Evolutionary conservation across 2,329 filamentous ascomycete species (phyloP).

Genomic region (Colletotrichum sp.): DNA sequence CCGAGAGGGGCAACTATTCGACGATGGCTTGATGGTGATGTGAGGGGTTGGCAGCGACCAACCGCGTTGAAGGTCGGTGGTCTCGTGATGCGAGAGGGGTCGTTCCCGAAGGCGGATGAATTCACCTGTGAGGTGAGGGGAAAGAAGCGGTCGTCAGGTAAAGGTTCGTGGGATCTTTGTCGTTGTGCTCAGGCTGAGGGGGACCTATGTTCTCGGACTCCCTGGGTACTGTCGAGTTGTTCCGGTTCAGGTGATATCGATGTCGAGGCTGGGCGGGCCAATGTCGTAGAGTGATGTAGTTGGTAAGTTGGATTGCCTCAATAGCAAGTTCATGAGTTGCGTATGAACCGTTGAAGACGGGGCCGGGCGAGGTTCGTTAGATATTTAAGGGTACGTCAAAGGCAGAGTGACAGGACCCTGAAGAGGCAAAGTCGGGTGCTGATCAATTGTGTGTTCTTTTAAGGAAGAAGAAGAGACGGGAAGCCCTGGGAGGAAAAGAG

Average conservation of each 20-base stretch:
- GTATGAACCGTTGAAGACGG: background rate
- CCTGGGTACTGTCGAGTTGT: background rate
- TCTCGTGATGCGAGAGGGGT: background rate
- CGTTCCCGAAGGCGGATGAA: background rate
- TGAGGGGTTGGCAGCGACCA: background rate
- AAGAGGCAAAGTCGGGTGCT: slow-evolving; percentile 4
- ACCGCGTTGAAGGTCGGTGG: background rate
- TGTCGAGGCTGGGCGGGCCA: slow-evolving; percentile 26
- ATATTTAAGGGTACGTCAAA: slow-evolving; percentile 15
- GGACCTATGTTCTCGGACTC: background rate
- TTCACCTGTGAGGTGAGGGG: background rate
- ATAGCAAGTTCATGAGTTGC: slow-evolving; percentile 45
- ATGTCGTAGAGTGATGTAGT: slow-evolving; percentile 21
- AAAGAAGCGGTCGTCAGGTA: background rate
- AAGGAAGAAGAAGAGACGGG: slow-evolving; percentile 16
- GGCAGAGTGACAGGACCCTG: slow-evolving; percentile 8
- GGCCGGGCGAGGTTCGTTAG: slow-evolving; percentile 7
- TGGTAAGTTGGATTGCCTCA: slow-evolving; percentile 33
- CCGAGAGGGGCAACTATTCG: background rate
- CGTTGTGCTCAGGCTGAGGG: background rate
- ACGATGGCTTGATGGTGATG: background rate
- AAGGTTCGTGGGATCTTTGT: background rate
- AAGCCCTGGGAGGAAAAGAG: slow-evolving; percentile 14
- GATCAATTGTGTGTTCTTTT: slow-evolving; percentile 10
- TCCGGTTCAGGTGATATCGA: slow-evolving; percentile 4